Evolutionary conservation across 1,284 basidiomycete species (phyloP).

Genomic region (Cutaneotrichosporon sp.): DNA sequence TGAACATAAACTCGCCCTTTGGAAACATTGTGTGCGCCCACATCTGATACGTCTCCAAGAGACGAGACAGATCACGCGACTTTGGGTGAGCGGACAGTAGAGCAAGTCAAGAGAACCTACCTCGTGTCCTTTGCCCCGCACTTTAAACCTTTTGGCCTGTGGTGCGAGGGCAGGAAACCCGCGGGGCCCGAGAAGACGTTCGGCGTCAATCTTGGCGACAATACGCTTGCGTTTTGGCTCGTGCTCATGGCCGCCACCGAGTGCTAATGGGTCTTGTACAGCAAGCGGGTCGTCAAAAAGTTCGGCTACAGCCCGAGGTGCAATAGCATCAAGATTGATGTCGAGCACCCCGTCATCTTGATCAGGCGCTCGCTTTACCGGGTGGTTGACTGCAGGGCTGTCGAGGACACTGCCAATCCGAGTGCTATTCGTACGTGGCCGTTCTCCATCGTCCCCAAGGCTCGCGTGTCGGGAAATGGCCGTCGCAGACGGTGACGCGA

Average conservation of each 20-base stretch:
- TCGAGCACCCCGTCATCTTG: neutral
- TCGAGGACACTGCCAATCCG: too few species aligned
- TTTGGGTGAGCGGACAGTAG: slow-evolving; percentile 48
- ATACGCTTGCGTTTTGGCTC: slow-evolving; percentile 54
- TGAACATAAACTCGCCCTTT: slow-evolving; percentile 75
- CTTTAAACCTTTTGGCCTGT: slow-evolving; percentile 65
- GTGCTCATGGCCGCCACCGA: slow-evolving; percentile 22
- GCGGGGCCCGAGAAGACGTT: slow-evolving; percentile 59
- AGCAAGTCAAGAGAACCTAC: slow-evolving; percentile 49
- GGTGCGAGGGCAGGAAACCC: slow-evolving; percentile 74
- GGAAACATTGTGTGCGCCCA: slow-evolving; percentile 90
- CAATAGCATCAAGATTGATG: neutral
- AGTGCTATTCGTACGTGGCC: too few species aligned
- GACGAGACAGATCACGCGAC: slow-evolving; percentile 63
- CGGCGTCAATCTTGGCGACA: slow-evolving; percentile 64
- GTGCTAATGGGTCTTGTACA: slow-evolving; percentile 9
- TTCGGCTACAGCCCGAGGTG: neutral
- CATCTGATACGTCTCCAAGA: slow-evolving; percentile 78
- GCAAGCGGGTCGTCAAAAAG: slow-evolving; percentile 9
- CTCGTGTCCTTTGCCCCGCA: slow-evolving; percentile 83
- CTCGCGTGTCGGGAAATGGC: too few species aligned
- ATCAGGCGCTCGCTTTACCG: too few species aligned
- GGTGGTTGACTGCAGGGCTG: too few species aligned
- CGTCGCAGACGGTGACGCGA: neutral
- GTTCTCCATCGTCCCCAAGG: too few species aligned